A percentile compares a stretch with the other conserved stretches of the same genome.
These are phyloP conservation scores for Alternaria gaisen DNA, from an alignment of 2,329 filamentous ascomycete genomes.

Conservation along the genomic window DNA sequence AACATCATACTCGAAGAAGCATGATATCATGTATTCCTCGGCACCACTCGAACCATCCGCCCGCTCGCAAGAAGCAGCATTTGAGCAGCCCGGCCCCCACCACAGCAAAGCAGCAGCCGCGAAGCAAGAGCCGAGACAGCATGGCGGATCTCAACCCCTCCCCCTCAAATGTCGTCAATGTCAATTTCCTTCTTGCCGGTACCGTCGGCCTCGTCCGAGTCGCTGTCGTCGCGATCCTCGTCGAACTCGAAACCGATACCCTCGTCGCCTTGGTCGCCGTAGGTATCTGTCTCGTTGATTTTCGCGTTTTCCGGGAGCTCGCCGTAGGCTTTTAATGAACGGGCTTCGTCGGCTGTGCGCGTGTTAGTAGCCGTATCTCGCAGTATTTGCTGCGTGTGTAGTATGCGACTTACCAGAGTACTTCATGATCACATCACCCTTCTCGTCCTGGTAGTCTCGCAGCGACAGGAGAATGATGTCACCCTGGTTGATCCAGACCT, in stretches of 20 bases:
- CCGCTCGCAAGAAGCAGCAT: slow-evolving; percentile 52
- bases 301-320: slow-evolving; percentile 97
- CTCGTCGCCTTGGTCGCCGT: slow-evolving; percentile 88
- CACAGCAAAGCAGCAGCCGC: slow-evolving; percentile 25
- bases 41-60: slow-evolving; percentile 37
- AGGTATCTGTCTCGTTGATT: slow-evolving; percentile 99
- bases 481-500: slow-evolving; percentile 95
- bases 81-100: slow-evolving; percentile 46
- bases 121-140: slow-evolving; percentile 41
- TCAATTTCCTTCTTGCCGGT: slow-evolving; percentile 83
- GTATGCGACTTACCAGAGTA: slow-evolving; percentile 61
- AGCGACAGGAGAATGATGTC: slow-evolving; percentile 77
- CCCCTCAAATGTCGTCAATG: slow-evolving; percentile 85
- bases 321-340: slow-evolving; percentile 94
- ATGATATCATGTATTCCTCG: neutral
- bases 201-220: slow-evolving; percentile 61
- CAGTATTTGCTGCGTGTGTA: neutral
- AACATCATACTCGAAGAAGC: neutral
- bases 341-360: slow-evolving; percentile 85
- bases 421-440: slow-evolving; percentile 93
- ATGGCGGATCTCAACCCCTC: slow-evolving; percentile 45
- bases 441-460: slow-evolving; percentile 92
- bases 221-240: slow-evolving; percentile 77
- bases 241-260: slow-evolving; percentile 98
- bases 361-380: slow-evolving; percentile 85